Conservation (phyloP, 495 filamentous ascomycete genomes). For the Penicillium pancosmium region DNA sequence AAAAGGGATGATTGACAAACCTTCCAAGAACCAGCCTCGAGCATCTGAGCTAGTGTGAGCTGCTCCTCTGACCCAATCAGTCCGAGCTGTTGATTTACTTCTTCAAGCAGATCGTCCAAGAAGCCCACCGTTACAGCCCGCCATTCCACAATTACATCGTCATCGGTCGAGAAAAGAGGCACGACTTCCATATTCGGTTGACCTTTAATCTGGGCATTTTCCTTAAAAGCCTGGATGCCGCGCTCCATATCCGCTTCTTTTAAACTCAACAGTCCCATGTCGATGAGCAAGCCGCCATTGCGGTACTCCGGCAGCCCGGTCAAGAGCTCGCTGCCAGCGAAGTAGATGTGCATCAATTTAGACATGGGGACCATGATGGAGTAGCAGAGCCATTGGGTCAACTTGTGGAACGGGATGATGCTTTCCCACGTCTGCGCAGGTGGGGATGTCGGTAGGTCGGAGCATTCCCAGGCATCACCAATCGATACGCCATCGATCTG, state of each 20-base stretch:
- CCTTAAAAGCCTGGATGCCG: constrained; percentile 69
- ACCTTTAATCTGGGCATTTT: constrained; percentile 74
- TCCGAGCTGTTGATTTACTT: constrained; percentile 65
- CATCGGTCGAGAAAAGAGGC: constrained; percentile 63
- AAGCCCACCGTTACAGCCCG: constrained; percentile 67
- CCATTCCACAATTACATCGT: constrained; percentile 76
- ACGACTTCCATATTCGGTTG: constrained; percentile 71
- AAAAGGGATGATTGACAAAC: constrained; percentile 42
- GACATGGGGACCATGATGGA: constrained; percentile 73
- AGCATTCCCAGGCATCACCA: constrained; percentile 94
- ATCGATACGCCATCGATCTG: constrained; percentile 86
- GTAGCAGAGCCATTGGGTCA: constrained; percentile 76
- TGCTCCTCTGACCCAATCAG: constrained; percentile 51
- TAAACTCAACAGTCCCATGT: constrained; percentile 63
- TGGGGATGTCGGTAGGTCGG: constrained; percentile 72
- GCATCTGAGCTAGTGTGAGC: constrained; percentile 66
- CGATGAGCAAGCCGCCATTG: constrained; percentile 70
- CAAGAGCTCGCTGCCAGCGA: constrained; percentile 63
- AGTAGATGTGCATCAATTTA: constrained; percentile 62
- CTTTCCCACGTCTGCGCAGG: constrained; percentile 83
- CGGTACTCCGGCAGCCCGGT: constrained; percentile 72
- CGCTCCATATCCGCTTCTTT: constrained; percentile 60
- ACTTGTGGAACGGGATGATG: constrained; percentile 85
- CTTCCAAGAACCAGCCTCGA: constrained; percentile 81
- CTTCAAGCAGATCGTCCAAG: constrained; percentile 60